phyloP scores from a whole-genome alignment of 2,329 filamentous ascomycete genomes.

The Davidsoniella neocaledoniae region DNA sequence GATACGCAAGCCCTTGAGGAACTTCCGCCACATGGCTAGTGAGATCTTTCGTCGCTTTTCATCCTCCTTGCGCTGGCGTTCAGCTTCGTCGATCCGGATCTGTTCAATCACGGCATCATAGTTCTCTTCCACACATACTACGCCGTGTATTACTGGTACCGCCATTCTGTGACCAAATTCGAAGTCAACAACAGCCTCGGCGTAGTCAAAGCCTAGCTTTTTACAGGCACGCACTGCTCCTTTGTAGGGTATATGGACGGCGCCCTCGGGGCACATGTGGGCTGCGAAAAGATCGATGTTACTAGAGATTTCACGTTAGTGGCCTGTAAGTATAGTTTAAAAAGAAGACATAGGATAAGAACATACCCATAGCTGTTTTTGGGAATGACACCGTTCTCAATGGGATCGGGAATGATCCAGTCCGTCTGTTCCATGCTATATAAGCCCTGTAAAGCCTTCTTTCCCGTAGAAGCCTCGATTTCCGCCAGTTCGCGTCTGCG shows the following conservation, averaged over 20 bases:
- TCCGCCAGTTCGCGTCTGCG: constrained; percentile 81
- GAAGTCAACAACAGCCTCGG: constrained; percentile 89
- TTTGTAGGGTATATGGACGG: constrained; percentile 65
- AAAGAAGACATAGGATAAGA: neutral
- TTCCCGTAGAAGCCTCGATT: constrained; percentile 58
- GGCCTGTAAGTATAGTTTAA: neutral
- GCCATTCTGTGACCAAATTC: constrained; percentile 93
- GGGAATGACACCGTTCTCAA: constrained; percentile 69
- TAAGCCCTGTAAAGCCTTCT: constrained; percentile 72
- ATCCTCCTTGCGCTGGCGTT: constrained; percentile 61
- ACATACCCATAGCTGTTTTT: constrained; percentile 70
- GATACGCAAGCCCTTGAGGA: constrained; percentile 72
- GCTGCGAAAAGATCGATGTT: constrained; percentile 94
- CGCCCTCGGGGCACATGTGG: constrained; percentile 76
- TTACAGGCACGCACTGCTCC: constrained; percentile 69
- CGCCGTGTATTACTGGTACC: constrained; percentile 77
- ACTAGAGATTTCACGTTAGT: constrained; percentile 18
- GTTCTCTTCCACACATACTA: constrained; percentile 73
- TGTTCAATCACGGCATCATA: constrained; percentile 59
- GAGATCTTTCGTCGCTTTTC: constrained; percentile 63
- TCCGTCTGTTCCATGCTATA: constrained; percentile 78
- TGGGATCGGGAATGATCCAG: constrained; percentile 85
- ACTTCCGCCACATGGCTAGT: constrained; percentile 67
- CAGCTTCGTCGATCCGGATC: constrained; percentile 60
- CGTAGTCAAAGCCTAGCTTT: constrained; percentile 69